These are phyloP conservation scores for Eimeria maxima DNA, from an alignment of 169 alveolate species.

Conservation along the genomic window DNA sequence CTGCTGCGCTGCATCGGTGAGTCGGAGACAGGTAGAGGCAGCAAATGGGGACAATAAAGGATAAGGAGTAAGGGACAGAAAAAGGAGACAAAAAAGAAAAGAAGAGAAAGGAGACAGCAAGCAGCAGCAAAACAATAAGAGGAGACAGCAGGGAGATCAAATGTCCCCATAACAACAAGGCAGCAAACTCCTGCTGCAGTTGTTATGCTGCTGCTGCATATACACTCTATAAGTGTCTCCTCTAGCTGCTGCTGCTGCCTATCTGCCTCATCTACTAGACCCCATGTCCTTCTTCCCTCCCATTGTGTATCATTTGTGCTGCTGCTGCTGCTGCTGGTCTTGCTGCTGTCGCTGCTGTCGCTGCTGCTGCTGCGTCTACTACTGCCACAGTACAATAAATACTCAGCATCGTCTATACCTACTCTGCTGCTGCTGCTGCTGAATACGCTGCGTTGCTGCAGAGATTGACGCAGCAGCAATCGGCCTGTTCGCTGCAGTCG, in stretches of 20 bases:
- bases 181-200: conserved; percentile 45
- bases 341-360: conserved; percentile 54
- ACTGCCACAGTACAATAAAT: conserved; percentile 15
- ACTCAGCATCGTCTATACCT: not conserved
- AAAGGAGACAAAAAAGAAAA: not conserved
- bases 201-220: conserved; percentile 63
- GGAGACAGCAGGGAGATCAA: conserved; percentile 43
- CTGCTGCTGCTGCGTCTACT: conserved; percentile 57
- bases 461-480: not conserved
- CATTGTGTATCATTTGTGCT: conserved; percentile 13
- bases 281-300: not conserved
- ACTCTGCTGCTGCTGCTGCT: not conserved
- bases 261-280: conserved; percentile 34
- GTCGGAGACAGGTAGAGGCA: not conserved
- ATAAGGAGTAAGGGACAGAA: conserved; percentile 39
- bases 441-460: conserved; percentile 30
- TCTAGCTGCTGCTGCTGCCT: conserved; percentile 70
- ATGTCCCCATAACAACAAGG: conserved; percentile 11
- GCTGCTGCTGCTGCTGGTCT: conserved; percentile 43
- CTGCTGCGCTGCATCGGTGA: not conserved
- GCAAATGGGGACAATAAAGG: not conserved
- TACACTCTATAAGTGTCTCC: conserved; percentile 29
- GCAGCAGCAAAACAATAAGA: conserved; percentile 60
- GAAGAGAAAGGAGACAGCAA: conserved; percentile 50
- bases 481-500: not conserved